phyloP scores from a whole-genome alignment of 805 yeast species.

The Candida odintsovae region DNA sequence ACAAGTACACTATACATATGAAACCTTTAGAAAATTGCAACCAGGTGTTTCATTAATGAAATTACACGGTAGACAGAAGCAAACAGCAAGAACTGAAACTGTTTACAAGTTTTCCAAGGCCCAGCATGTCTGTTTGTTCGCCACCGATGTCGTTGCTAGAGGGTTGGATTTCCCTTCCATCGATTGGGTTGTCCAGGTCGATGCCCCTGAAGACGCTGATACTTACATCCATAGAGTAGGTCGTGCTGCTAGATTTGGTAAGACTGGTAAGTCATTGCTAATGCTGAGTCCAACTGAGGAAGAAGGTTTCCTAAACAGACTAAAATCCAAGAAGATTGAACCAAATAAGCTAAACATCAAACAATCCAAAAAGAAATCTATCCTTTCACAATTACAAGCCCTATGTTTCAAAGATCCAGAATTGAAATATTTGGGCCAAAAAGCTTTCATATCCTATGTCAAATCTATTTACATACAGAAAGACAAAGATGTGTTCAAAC shows the following conservation, averaged over 20 bases:
- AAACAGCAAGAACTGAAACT: conserved; percentile 75
- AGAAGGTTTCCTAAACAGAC: conserved; percentile 61
- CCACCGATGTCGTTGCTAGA: conserved; percentile 97
- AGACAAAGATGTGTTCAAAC: conserved; percentile 79
- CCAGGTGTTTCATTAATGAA: conserved; percentile 48
- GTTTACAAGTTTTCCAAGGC: conserved; percentile 43
- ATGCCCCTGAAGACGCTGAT: conserved; percentile 92
- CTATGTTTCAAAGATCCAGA: conserved; percentile 89
- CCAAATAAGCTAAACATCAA: conserved; percentile 70
- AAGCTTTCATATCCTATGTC: conserved; percentile 89
- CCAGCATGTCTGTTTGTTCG: conserved; percentile 68
- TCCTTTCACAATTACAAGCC: conserved; percentile 80
- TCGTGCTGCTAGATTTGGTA: conserved; percentile 90
- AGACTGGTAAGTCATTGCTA: conserved; percentile 76
- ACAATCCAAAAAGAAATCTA: conserved; percentile 63
- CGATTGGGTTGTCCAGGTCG: conserved; percentile 85
- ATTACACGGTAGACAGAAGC: conserved; percentile 83
- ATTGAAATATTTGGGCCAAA: conserved; percentile 88
- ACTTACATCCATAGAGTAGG: conserved; percentile 94
- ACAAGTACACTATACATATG: conserved; percentile 38
- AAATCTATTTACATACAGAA: conserved; percentile 80
- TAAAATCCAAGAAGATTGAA: conserved; percentile 59
- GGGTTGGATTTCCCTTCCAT: conserved; percentile 96
- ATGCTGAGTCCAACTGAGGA: conserved; percentile 84
- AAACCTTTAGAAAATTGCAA: conserved; percentile 24